Evolutionary conservation across 352 stramenopile genomes (phyloP).

Genomic region (Globisporangium camurandrum): DNA sequence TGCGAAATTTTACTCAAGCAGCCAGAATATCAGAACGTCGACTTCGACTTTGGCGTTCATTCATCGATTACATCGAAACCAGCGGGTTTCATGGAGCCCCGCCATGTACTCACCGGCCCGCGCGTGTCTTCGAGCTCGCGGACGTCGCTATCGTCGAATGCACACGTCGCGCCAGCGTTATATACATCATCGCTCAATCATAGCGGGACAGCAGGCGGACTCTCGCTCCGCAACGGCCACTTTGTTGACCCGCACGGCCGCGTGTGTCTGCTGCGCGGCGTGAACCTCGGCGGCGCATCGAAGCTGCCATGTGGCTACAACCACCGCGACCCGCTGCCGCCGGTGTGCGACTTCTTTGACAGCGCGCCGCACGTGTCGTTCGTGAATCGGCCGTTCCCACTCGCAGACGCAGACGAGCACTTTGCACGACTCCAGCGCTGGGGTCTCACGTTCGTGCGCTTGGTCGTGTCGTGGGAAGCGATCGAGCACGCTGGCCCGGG

Average conservation of each 20-base stretch:
- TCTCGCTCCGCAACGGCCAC: constrained; percentile 52
- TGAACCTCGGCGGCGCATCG: constrained; percentile 85
- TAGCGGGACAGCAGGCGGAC: constrained; percentile 11
- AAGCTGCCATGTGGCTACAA: constrained; percentile 70
- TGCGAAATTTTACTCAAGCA: background rate
- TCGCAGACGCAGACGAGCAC: constrained; percentile 71
- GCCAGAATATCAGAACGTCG: background rate
- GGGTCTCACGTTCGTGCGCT: constrained; percentile 76
- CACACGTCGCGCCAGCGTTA: background rate
- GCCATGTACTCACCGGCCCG: constrained; percentile 2
- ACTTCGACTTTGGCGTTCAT: too few species aligned
- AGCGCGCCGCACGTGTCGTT: constrained; percentile 46
- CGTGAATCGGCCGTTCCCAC: constrained; percentile 78
- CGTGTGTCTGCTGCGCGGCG: constrained; percentile 68
- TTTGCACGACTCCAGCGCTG: constrained; percentile 73
- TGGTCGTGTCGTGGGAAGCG: constrained; percentile 89
- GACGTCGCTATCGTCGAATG: background rate
- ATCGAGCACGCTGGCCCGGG: constrained; percentile 82
- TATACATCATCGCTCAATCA: background rate
- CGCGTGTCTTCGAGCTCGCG: constrained; percentile 10
- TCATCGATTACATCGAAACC: too few species aligned
- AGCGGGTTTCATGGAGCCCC: background rate
- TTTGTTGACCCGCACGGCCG: constrained; percentile 80
- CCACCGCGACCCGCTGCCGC: constrained; percentile 26
- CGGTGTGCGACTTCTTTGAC: constrained; percentile 41